Percentiles rank a stretch among this genome's conserved stretches.
Conservation (phyloP, 106 monocot genomes). For the Cymbidium sinense region DNA sequence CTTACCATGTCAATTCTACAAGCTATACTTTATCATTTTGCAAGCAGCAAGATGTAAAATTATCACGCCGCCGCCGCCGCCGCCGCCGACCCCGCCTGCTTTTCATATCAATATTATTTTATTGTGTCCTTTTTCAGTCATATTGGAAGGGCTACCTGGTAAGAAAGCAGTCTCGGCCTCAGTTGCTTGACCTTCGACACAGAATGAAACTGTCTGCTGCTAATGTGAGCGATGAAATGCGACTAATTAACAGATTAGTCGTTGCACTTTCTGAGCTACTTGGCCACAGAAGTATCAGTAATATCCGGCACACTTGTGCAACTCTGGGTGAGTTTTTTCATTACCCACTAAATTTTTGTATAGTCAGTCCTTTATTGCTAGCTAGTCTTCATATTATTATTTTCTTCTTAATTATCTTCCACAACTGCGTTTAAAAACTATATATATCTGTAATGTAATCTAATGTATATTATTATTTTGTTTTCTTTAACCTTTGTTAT, state of each 20-base stretch:
- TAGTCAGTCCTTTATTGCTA: background rate
- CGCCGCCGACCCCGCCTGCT: too few relatives aligned
- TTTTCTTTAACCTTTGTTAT: background rate
- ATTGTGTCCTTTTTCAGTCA: constrained; percentile 21
- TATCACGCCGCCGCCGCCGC: too few relatives aligned
- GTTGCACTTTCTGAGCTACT: constrained; percentile 48
- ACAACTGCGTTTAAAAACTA: background rate
- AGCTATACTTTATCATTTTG: background rate
- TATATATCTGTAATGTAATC: background rate
- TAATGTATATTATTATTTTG: too few relatives aligned
- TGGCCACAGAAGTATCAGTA: constrained; percentile 32
- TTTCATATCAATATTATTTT: background rate
- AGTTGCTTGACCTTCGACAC: constrained; percentile 17
- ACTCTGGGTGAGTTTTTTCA: constrained; percentile 36
- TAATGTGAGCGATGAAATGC: constrained; percentile 31
- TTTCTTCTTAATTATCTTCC: background rate
- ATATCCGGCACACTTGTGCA: constrained; percentile 45
- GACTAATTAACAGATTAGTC: constrained; percentile 46
- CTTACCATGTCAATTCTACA: background rate
- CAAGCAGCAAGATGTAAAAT: too few relatives aligned
- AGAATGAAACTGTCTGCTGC: constrained; percentile 25
- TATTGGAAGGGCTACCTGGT: constrained; percentile 40
- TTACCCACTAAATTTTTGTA: background rate
- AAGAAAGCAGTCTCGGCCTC: constrained; percentile 23
- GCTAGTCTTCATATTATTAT: background rate